Base-by-base conservation (phyloP, 345 rosid species). In the Tarenaya hassleriana region DNA sequence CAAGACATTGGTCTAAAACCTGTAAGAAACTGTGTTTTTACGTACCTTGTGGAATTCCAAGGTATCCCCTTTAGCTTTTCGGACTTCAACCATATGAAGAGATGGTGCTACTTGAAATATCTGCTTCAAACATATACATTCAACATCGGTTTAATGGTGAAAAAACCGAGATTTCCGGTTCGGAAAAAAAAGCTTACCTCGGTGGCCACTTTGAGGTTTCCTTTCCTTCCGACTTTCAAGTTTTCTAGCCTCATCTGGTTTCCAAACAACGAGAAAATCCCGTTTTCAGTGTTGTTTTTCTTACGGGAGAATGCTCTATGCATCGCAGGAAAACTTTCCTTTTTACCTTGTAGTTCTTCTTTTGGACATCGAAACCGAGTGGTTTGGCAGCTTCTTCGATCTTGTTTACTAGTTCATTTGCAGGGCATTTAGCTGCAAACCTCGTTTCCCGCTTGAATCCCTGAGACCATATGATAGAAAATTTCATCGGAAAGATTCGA, bases 101-200 rank as follows among this genome's bases (percentile, higher is more conserved):
- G 97, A 83, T 5, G 98, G 98, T 42, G 98, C 91, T 63, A 92
- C 86, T 92, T 92, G 97, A 72, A 83, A 83, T 49, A 92, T 68
- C 98, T 92, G 73, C 66, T n/a, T 47, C 50, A 9, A 4, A 12
- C 43, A 45, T 31, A 5, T 33, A 38, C 12, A 44, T 45, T 10
- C 29, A 2, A 24, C 29, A 24, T 24, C 2, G 29, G 29, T 24
- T 5, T 33, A 53, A 43, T 38, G 38, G 11, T 13, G 1, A 41
- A 7, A 18, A 8, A 14, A 8, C 16, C 32, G 31, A 48, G 20
- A 43, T 16, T 20, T 10, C 43, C 16, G 45, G 12, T 34, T 35
- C 14, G 31, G 20, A 56, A 43, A 57, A 12, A 43, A 7, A 7
- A 55, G 14, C n/a, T n/a, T 68, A 92, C 98, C 98, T 92, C 97